Conservation (phyloP, 2,329 filamentous ascomycete genomes). For the Cercospora sp. region DNA sequence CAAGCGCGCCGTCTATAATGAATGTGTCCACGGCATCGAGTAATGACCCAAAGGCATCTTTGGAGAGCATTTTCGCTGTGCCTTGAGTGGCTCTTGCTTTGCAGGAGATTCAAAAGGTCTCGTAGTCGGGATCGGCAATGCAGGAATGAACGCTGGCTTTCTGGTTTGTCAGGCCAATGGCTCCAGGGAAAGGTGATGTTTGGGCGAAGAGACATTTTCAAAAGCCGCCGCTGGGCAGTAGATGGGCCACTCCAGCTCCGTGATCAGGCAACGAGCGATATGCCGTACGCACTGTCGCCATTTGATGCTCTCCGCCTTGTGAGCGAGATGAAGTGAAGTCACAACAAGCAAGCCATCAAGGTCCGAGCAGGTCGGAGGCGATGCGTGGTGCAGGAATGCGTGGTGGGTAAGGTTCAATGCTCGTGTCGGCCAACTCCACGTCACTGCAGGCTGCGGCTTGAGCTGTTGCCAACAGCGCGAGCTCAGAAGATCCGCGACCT, state of each 20-base stretch:
- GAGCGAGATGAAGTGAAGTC: constrained; percentile 9
- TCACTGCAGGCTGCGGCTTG: background rate
- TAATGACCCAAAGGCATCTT: constrained; percentile 27
- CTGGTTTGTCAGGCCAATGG: background rate
- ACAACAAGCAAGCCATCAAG: constrained; percentile 9
- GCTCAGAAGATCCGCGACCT: background rate
- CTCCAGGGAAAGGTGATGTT: background rate
- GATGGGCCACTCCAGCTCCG: background rate
- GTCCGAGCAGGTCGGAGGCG: background rate
- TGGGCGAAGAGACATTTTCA: background rate
- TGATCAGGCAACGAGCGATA: background rate
- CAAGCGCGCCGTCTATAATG: constrained; percentile 50
- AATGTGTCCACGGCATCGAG: constrained; percentile 35
- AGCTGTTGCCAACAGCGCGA: background rate
- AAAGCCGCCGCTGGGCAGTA: background rate
- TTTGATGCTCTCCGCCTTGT: background rate
- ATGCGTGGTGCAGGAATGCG: constrained; percentile 1
- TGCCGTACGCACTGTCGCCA: background rate
- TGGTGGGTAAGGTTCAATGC: background rate
- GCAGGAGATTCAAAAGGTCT: background rate
- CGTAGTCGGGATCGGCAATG: background rate
- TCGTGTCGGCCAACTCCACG: background rate
- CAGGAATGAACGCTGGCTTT: background rate
- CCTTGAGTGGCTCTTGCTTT: background rate
- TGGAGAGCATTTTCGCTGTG: constrained; percentile 28